Base-by-base conservation (phyloP, 1,284 basidiomycete species). In the Chalciporus sp. region DNA sequence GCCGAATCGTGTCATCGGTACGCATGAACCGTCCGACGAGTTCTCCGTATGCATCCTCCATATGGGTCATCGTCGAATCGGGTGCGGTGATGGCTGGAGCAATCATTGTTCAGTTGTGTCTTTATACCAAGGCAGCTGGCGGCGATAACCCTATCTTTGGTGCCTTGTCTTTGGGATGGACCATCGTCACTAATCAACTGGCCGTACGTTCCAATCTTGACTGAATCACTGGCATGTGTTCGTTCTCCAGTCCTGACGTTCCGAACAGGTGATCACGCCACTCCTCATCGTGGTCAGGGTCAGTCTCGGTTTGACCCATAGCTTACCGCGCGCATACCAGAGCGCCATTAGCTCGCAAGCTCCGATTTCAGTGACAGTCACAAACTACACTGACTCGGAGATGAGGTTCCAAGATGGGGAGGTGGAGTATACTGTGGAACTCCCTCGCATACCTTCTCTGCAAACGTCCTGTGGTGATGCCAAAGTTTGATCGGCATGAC, bases 11-110 rank as follows among this genome's bases (percentile, higher is more conserved):
- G 1, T 44, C 48, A 4, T 41, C 48, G n/a, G 41, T 55, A 37
- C 43, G 40, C 8, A 45, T 6, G 10, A 19, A 37, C 8, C 17
- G 37, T 33, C 31, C 31, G 14, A 35, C 14, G 8, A 31, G 12
- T 27, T 53, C 50, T 45, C 44, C 51, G 44, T 40, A 37, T n/a
- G 11, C 16, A 7, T 35, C 33, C 29, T 42, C 53, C 2, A 45
- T 57, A 27, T 48, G 33, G 8, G n/a, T 51, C 10, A 19, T 56
- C 12, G 2, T 56, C 16, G 54, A 58, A 39, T 58, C 58, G 1
- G 51, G 52, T 5, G 40, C 40, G 23, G 39, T 58, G 0, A 19
- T 23, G 4, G 11, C 26, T 7, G 12, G 26, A 11, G 10, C 9
- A 3, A n/a, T 11, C 14, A 26, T 16, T 11, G n/a, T 35, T 8